Conservation (phyloP, 2,329 filamentous ascomycete genomes). For the Ceratocystis lukuohia region DNA sequence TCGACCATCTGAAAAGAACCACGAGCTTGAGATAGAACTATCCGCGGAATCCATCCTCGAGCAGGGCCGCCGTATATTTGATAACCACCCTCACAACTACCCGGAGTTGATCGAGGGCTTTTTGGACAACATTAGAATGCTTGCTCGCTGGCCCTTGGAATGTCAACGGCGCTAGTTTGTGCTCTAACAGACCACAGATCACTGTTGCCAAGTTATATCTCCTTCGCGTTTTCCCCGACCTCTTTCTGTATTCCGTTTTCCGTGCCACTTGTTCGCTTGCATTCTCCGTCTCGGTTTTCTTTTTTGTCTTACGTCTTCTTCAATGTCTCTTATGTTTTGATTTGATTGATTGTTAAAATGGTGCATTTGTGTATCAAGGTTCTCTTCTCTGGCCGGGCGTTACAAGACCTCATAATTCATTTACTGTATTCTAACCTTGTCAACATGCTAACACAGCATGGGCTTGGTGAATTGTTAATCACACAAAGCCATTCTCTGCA, state of each 20-base stretch:
- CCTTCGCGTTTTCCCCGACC: not conserved
- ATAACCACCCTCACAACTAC: slow-evolving; percentile 44
- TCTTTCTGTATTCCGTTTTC: not conserved
- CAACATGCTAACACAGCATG: too few relatives aligned
- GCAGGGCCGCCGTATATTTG: slow-evolving; percentile 46
- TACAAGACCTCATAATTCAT: not conserved
- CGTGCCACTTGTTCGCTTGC: not conserved
- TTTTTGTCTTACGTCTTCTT: slow-evolving; percentile 3
- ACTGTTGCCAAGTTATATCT: not conserved
- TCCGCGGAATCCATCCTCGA: slow-evolving; percentile 49
- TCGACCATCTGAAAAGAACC: slow-evolving; percentile 45
- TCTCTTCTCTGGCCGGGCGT: not conserved
- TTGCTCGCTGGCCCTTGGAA: slow-evolving; percentile 31
- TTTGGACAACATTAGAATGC: slow-evolving; percentile 55
- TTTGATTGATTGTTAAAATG: not conserved
- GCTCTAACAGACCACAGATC: not conserved
- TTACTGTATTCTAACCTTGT: too few relatives aligned
- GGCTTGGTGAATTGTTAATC: too few relatives aligned
- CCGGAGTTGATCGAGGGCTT: slow-evolving; percentile 57
- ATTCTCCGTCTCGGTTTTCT: slow-evolving; percentile 2
- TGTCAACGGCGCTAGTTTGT: not conserved
- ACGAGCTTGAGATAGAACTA: slow-evolving; percentile 71
- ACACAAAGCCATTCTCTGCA: too few relatives aligned
- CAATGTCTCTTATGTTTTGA: not conserved
- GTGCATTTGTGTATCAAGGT: not conserved